These are phyloP conservation scores for Syzygium malaccense DNA, from an alignment of 441 rosid genomes.

Conservation along the genomic window DNA sequence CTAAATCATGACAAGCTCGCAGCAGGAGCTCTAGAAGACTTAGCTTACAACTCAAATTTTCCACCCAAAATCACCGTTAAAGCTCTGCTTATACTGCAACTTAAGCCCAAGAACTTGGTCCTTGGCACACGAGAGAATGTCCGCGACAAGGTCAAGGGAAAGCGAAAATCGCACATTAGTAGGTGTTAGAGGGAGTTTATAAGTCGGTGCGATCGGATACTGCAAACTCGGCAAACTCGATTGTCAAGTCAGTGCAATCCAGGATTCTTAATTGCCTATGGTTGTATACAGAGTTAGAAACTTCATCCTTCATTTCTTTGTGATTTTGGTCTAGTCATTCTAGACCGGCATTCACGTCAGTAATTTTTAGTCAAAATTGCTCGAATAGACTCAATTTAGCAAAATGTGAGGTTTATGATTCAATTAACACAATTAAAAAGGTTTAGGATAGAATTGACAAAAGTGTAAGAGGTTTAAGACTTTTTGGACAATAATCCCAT, in stretches of 20 bases:
- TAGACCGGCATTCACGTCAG: neutral
- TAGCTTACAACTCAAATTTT: slow-evolving; percentile 28
- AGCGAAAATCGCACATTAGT: neutral
- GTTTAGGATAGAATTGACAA: too few species aligned
- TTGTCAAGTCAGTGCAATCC: neutral
- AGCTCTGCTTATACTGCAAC: slow-evolving; percentile 19
- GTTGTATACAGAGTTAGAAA: neutral
- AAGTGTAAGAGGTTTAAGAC: too few species aligned
- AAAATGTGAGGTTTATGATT: too few species aligned
- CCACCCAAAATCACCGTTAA: slow-evolving; percentile 22
- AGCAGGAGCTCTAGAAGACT: slow-evolving; percentile 14
- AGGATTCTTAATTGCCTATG: neutral
- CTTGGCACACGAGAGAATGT: neutral
- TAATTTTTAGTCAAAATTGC: too few species aligned
- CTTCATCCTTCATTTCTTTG: neutral
- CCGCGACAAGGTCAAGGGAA: neutral
- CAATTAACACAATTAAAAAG: too few species aligned
- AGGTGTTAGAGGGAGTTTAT: neutral
- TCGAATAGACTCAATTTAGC: too few species aligned
- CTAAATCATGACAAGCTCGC: slow-evolving; percentile 43
- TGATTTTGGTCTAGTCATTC: neutral
- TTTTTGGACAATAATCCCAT: too few species aligned
- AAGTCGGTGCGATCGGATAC: neutral
- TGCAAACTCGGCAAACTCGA: neutral
- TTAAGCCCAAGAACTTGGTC: slow-evolving; percentile 6